phyloP scores from a whole-genome alignment of 805 yeast species.

The Schizosaccharomyces cryophilus region DNA sequence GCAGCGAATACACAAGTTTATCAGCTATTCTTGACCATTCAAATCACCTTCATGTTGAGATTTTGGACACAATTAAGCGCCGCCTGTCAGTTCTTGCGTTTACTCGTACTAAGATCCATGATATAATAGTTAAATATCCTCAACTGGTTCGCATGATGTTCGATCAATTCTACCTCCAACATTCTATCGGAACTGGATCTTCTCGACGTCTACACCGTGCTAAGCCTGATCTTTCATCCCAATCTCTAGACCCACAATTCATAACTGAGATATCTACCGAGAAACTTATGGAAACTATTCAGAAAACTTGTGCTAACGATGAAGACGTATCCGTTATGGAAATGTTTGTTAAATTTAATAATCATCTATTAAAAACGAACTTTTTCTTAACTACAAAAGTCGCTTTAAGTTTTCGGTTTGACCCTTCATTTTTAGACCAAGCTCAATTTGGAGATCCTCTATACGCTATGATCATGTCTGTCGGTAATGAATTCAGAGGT shows the following conservation, averaged over 20 bases:
- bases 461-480: conserved; percentile 82
- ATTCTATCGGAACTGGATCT: conserved; percentile 35
- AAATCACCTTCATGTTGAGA: conserved; percentile 46
- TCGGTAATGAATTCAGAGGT: conserved; percentile 90
- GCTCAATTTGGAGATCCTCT: conserved; percentile 82
- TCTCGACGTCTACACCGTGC: conserved; percentile 62
- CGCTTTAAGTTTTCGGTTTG: conserved; percentile 75
- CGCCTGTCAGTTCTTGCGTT: conserved; percentile 82
- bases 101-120: conserved; percentile 60
- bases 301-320: conserved; percentile 46
- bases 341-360: conserved; percentile 65
- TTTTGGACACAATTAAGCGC: conserved; percentile 56
- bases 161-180: conserved; percentile 46
- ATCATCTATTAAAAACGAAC: conserved; percentile 73
- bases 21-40: conserved; percentile 36
- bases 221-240: neutral
- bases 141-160: conserved; percentile 60
- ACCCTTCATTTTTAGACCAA: conserved; percentile 63
- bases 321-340: conserved; percentile 59
- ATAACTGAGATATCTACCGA: conserved; percentile 42
- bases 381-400: conserved; percentile 85
- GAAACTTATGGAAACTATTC: conserved; percentile 46
- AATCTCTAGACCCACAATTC: neutral
- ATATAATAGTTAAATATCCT: conserved; percentile 44
- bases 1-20: conserved; percentile 63